Percentiles rank a stretch among this genome's conserved stretches.
These are phyloP conservation scores for Arachis monticola DNA, from an alignment of 331 rosid species.

Conservation along the genomic window DNA sequence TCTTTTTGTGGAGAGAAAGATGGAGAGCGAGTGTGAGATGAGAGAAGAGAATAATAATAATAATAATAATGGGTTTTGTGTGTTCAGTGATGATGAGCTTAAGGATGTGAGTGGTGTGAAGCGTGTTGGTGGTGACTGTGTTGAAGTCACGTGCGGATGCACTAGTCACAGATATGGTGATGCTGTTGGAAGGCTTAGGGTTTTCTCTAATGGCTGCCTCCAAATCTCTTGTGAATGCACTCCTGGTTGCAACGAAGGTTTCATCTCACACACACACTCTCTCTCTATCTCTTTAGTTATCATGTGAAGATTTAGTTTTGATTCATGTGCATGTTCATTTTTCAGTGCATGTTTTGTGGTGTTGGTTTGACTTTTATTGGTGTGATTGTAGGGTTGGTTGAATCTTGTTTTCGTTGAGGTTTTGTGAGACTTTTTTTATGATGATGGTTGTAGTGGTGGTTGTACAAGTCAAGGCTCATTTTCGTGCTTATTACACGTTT, in stretches of 20 bases:
- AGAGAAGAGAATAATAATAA: conserved; percentile 41
- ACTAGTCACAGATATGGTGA: conserved; percentile 97
- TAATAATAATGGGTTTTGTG: no score
- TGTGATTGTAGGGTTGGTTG: conserved; percentile 34
- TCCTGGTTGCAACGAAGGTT: conserved; percentile 99
- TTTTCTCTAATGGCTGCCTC: conserved; percentile 85
- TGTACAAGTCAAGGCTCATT: conserved; percentile 30
- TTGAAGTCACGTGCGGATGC: conserved; percentile 93
- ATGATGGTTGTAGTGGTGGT: conserved; percentile 6
- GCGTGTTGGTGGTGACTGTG: conserved; percentile 62
- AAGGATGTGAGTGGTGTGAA: conserved; percentile 77
- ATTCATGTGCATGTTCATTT: conserved; percentile 19
- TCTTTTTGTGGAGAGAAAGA: conserved; percentile 30
- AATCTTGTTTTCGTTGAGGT: conserved; percentile 39
- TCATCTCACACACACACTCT: conserved; percentile 40
- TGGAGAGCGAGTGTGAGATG: conserved; percentile 62
- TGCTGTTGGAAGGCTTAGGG: conserved; percentile 99
- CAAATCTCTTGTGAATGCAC: conserved; percentile 95
- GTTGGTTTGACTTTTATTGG: conserved; percentile 64
- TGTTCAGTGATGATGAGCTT: conserved; percentile 82
- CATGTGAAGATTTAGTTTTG: conserved; percentile 9
- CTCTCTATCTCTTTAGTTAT: conserved; percentile 21
- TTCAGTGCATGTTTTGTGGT: conserved; percentile 59
- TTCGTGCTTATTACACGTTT: conserved; percentile 37
- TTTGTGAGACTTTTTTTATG: conserved; percentile 3